These are phyloP conservation scores for Gamsiella multidivaricata DNA, from an alignment of 192 early-diverging fungal species.

Conservation along the genomic window DNA sequence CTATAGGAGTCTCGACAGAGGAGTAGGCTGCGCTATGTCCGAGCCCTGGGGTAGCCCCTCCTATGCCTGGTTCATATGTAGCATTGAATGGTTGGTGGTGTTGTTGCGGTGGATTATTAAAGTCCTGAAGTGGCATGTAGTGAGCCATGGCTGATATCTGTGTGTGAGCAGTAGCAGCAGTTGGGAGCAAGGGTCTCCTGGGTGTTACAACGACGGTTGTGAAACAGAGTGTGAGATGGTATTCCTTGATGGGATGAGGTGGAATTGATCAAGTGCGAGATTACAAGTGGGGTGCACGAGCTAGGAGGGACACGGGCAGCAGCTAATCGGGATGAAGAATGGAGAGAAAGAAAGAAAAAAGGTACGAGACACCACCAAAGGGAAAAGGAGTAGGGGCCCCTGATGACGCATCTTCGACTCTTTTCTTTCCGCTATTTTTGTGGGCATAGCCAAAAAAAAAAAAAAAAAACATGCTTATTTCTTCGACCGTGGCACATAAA, in stretches of 20 bases:
- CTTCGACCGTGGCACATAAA: too few species aligned
- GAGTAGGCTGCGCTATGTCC: conserved; percentile 2
- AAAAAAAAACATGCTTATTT: too few species aligned
- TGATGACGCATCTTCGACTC: not conserved
- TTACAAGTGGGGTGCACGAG: too few species aligned
- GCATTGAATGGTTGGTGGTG: not conserved
- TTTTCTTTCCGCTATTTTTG: not conserved
- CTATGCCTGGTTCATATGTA: not conserved
- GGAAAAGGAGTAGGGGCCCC: not conserved
- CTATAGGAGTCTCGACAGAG: conserved; percentile 23
- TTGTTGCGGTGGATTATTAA: conserved; percentile 11
- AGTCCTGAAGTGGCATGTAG: conserved; percentile 46
- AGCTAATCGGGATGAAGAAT: not conserved
- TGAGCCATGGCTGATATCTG: conserved; percentile 26
- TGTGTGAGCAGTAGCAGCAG: not conserved
- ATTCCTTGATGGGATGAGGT: not conserved
- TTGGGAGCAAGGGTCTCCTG: not conserved
- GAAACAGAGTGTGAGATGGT: too few species aligned
- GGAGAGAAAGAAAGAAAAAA: not conserved
- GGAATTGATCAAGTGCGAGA: not conserved
- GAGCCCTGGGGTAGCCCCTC: not conserved
- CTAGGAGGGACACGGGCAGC: not conserved
- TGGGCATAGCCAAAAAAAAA: too few species aligned
- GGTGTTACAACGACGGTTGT: not conserved
- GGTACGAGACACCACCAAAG: not conserved